Conservation (phyloP, 139 green algal genomes). For the Desmodesmus armatus region DNA sequence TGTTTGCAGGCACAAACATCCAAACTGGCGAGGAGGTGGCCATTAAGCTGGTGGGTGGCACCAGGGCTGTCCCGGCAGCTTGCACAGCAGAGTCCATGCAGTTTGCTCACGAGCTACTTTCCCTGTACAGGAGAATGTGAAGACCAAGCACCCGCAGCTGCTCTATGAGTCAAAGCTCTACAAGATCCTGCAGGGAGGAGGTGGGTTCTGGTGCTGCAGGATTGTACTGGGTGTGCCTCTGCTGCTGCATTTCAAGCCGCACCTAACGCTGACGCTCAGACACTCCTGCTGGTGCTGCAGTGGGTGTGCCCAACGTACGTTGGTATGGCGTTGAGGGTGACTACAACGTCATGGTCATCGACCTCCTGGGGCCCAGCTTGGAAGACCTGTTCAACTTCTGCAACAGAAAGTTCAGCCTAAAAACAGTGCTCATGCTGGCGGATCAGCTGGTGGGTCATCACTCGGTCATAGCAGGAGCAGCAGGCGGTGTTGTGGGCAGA, state of each 20-base stretch:
- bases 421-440: constrained; percentile 99
- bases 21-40: constrained; percentile 98
- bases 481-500: background rate
- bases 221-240: background rate
- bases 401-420: constrained; percentile 97
- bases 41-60: constrained; percentile 97
- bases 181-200: constrained; percentile 94
- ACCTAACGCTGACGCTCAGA: background rate
- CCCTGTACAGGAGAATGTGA: constrained; percentile 83
- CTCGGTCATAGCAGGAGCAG: background rate
- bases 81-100: too few species aligned
- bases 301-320: constrained; percentile 97
- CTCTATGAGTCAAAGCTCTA: constrained; percentile 97
- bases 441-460: constrained; percentile 92
- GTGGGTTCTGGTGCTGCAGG: constrained; percentile 52
- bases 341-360: constrained; percentile 99
- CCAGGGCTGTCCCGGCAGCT: background rate
- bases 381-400: constrained; percentile 99
- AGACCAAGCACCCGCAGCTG: constrained; percentile 93
- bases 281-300: constrained; percentile 62
- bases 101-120: background rate
- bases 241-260: background rate
- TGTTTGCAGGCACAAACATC: constrained; percentile 93
- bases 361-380: constrained; percentile 95
- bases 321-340: constrained; percentile 99